phyloP scores from a whole-genome alignment of 371 early-diverging fungal genomes.

The Choanephora cucurbitarum region DNA sequence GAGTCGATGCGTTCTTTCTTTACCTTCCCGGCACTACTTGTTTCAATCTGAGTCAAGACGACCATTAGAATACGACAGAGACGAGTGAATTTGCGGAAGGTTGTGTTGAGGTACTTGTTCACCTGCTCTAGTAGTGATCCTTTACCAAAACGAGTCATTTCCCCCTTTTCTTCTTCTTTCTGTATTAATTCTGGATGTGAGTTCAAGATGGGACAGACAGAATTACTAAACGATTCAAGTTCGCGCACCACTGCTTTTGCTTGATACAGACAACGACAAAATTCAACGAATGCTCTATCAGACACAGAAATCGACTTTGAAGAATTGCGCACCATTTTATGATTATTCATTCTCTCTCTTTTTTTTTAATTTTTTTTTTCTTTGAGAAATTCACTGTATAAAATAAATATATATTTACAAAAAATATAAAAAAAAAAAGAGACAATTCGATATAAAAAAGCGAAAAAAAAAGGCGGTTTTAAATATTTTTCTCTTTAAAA shows the following conservation, averaged over 20 bases:
- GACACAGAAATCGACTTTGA: neutral
- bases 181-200: conserved; percentile 17
- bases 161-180: conserved; percentile 18
- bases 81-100: conserved; percentile 42
- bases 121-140: conserved; percentile 30
- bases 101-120: conserved; percentile 38
- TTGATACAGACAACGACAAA: conserved; percentile 49
- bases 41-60: conserved; percentile 39
- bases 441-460: neutral
- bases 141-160: conserved; percentile 12
- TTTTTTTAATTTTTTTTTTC: neutral
- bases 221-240: conserved; percentile 35
- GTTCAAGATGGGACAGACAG: conserved; percentile 29
- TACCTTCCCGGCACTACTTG: conserved; percentile 13
- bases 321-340: neutral
- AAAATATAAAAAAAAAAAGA: conserved; percentile 2
- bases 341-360: neutral
- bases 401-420: neutral
- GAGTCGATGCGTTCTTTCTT: conserved; percentile 41
- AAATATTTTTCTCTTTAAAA: conserved; percentile 10
- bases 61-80: conserved; percentile 39
- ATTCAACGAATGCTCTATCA: conserved; percentile 40
- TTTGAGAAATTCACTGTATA: too few relatives aligned
- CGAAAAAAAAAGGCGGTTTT: conserved; percentile 5
- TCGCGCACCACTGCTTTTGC: conserved; percentile 48